phyloP scores from a whole-genome alignment of 208 protist species.

The Trypanosomatidae sp. region DNA sequence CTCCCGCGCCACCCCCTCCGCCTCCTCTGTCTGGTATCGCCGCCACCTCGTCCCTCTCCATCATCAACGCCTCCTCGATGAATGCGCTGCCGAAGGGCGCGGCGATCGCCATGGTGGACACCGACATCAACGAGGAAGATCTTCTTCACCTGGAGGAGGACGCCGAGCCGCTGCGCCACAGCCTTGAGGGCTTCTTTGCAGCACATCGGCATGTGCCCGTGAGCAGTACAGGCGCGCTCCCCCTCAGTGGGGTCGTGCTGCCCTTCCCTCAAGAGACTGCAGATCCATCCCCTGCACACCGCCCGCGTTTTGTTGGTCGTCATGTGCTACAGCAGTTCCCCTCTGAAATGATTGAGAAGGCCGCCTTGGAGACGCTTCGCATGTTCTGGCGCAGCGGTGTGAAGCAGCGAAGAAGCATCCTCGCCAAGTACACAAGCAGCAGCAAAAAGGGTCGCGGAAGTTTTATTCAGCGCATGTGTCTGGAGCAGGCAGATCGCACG shows the following conservation, averaged over 20 bases:
- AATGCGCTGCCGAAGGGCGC: conserved; percentile 52
- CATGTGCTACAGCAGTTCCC: conserved; percentile 45
- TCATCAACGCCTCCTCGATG: conserved; percentile 60
- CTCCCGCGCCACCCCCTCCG: background rate
- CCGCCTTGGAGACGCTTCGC: conserved; percentile 59
- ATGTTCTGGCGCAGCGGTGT: conserved; percentile 54
- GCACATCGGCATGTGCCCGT: conserved; percentile 4
- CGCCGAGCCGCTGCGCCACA: background rate
- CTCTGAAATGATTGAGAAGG: conserved; percentile 46
- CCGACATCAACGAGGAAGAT: conserved; percentile 34
- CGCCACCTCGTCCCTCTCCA: conserved; percentile 12
- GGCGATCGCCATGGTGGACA: conserved; percentile 19
- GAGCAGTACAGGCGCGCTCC: background rate
- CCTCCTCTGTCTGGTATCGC: background rate
- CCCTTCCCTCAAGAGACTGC: conserved; percentile 1
- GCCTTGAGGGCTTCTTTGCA: conserved; percentile 24
- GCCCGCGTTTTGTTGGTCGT: conserved; percentile 19
- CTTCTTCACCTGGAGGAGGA: conserved; percentile 16
- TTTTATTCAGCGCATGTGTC: conserved; percentile 42
- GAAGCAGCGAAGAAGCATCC: conserved; percentile 28
- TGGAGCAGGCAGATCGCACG: conserved; percentile 29
- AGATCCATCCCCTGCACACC: background rate
- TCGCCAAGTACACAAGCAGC: conserved; percentile 30
- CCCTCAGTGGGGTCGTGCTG: conserved; percentile 1
- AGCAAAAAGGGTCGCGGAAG: conserved; percentile 18